A percentile compares a stretch with the other conserved stretches of the same genome.
These are phyloP conservation scores for barrel medic (Medicago truncatula) DNA, from an alignment of 306 rosid species.

Conservation along the genomic window MtrunA17r5.0-ANR NC_053046.1:28600501-28601000, in stretches of 20 bases:
- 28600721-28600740: background rate
- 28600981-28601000: no score
- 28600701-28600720: background rate
- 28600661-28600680: background rate
- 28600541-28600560: slow-evolving; percentile 27
- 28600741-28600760: background rate
- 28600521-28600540: slow-evolving; percentile 30
- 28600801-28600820: no score
- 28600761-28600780: no score
- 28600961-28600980: no score
- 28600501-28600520: slow-evolving; percentile 25
- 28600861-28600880: no score
- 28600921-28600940: no score
- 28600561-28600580: slow-evolving; percentile 24
- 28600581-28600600: slow-evolving; percentile 3
- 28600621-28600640: background rate
- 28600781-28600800: no score
- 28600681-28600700: background rate
- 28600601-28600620: slow-evolving; percentile 17
- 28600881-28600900: no score
- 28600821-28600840: no score
- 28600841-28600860: no score
- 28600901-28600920: no score
- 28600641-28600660: background rate
- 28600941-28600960: no score